Conservation (phyloP, 352 stramenopile species). For the Hyaloperonospora brassicae region DNA sequence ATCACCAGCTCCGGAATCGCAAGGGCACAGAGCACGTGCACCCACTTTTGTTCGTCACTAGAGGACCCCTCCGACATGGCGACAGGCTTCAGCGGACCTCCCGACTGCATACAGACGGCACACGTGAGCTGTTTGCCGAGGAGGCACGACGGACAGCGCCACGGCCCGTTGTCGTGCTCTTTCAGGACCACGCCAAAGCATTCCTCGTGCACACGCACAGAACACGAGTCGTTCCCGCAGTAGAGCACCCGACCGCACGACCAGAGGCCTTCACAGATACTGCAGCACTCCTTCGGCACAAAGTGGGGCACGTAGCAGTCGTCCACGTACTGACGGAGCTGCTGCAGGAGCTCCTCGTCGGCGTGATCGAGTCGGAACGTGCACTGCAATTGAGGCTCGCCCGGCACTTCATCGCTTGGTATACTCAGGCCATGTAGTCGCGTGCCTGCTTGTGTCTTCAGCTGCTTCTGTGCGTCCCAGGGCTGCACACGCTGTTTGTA, state of each 20-base stretch:
- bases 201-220: constrained; percentile 67
- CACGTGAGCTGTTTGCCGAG: constrained; percentile 61
- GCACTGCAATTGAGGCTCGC: constrained; percentile 46
- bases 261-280: constrained; percentile 75
- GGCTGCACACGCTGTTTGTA: constrained; percentile 19
- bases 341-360: constrained; percentile 38
- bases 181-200: constrained; percentile 74
- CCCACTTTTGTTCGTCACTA: constrained; percentile 64
- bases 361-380: constrained; percentile 55
- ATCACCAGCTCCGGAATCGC: constrained; percentile 80
- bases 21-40: constrained; percentile 75
- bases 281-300: constrained; percentile 66
- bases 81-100: constrained; percentile 72
- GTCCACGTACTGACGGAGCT: constrained; percentile 69
- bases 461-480: constrained; percentile 14
- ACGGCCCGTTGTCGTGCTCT: constrained; percentile 43
- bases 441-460: neutral
- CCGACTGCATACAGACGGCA: constrained; percentile 68
- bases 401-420: constrained; percentile 2
- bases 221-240: constrained; percentile 64
- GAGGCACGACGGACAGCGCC: constrained; percentile 71
- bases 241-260: constrained; percentile 59
- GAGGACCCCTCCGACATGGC: constrained; percentile 18
- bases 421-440: neutral
- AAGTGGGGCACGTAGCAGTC: constrained; percentile 72